Evolutionary conservation across 2,329 filamentous ascomycete genomes (phyloP), one percentile per base, ranked within the genome.

Genomic region (Fusarium brevicatenulatum): DNA sequence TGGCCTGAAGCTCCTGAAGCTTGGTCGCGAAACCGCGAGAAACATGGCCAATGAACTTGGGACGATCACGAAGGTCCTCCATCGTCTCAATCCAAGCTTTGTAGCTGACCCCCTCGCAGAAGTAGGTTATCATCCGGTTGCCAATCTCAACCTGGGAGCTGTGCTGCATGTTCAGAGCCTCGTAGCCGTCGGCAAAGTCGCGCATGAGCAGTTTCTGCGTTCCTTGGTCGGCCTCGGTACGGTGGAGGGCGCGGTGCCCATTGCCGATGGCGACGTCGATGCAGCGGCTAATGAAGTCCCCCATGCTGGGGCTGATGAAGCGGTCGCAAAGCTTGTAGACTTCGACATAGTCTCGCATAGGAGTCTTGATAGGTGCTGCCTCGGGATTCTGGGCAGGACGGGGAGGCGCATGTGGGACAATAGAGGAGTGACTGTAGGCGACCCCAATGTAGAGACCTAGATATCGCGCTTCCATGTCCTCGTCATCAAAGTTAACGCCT

Each of bases 261-360:
- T 82, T 78, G 7, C 73, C 72, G 16, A 82, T 80, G 47, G 75
- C 70, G 9, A 75, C 73, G 43, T 77, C 60, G 53, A 82, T 80
- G 61, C 79, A 82, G 13, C 69, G 55, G n/a, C 71, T 49, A 32
- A 82, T 78, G 30, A 78, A 82, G 1, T 68, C 62, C 6, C 71
- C 77, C 76, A 82, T 81, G 7, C 61, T 40, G 2, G 62, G 57
- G 59, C 80, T 81, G 19, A 82, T 61, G 57, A 82, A 82, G 18
- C 80, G 77, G 43, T 82, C 81, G 59, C 81, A 82, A 15, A 82
- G 77, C 71, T 82, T 82, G 66, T 78, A 81, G 7, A 82, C 81
- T 50, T 82, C 80, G 37, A 82, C 63, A 23, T 74, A 81, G 58
- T 82, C 81, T 19, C 75, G 64, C 28, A 82, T 72, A 10, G 79